Evolutionary conservation across 192 early-diverging fungal genomes (phyloP), one percentile per base, ranked within the genome.

Genomic region (Kappamyces sp.): DNA sequence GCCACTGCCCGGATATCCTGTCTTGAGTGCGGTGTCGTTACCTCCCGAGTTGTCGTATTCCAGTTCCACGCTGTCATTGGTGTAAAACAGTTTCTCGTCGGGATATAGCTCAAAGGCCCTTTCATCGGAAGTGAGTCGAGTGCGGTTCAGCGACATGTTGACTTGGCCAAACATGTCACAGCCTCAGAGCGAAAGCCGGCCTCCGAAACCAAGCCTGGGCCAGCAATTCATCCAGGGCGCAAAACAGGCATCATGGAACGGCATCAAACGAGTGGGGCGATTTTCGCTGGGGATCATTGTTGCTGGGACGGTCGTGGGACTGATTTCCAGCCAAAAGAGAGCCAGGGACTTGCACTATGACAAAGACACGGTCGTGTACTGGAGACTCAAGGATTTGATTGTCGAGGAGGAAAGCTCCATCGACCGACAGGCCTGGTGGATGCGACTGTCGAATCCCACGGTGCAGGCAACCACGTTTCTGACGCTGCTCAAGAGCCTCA

Each of bases 401-500:
- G 55, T 58, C 2, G 22, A 45, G 43, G 22, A 22, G 22, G 22
- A 22, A 22, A 22, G 22, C 22, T 22, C 22, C 43, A 45, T 45
- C 22, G 12, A 12, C 12, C 22, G 22, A 45, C 43, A 45, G 43
- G 22, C 12, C 12, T 22, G 43, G 22, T n/a, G 22, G 12, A 12
- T 12, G 22, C 12, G 12, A 45, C 22, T 45, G 12, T n/a, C 22
- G 12, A 45, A 45, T 45, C 22, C 12, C 22, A 22, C 12, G 43
- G 22, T 45, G 34, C 42, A 58, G 40, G 47, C 55, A 30, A 58
- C 47, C 1, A 58, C 55, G 4, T 55, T 55, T 38, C 31, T 58
- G n/a, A 32, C 45, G 30, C 45, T 58, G 33, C 29, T 58, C 0
- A 32, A 58, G 42, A 2, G 14, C 35, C n/a, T 58, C 3, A 32